Evolutionary conservation across 352 stramenopile genomes (phyloP).

Genomic region (Globisporangium emineosum): DNA sequence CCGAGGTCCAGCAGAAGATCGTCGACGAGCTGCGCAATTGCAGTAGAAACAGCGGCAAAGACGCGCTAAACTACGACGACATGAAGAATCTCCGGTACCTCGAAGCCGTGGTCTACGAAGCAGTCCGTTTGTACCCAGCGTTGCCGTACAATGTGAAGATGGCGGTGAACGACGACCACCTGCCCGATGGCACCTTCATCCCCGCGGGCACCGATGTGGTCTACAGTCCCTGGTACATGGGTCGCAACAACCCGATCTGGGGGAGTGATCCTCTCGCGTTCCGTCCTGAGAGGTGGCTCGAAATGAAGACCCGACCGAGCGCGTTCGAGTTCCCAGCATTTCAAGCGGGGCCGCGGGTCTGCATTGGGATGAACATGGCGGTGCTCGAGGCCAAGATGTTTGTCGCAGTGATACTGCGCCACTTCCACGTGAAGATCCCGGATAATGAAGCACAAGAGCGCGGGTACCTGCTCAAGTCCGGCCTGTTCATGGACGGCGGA

Average conservation of each 20-base stretch:
- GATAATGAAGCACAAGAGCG: conserved; percentile 37
- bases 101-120: conserved; percentile 65
- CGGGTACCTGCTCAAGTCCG: conserved; percentile 50
- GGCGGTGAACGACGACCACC: conserved; percentile 8
- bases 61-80: conserved; percentile 42
- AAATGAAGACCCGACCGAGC: conserved; percentile 49
- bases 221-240: conserved; percentile 81
- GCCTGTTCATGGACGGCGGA: conserved; percentile 48
- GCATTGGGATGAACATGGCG: conserved; percentile 72
- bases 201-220: conserved; percentile 55
- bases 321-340: conserved; percentile 76
- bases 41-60: conserved; percentile 24
- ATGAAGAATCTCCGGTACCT: conserved; percentile 67
- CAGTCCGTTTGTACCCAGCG: conserved; percentile 70
- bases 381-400: conserved; percentile 67
- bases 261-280: conserved; percentile 46
- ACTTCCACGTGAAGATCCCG: conserved; percentile 44
- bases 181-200: conserved; percentile 24
- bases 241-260: conserved; percentile 51
- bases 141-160: conserved; percentile 71
- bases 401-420: conserved; percentile 39
- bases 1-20: conserved; percentile 52
- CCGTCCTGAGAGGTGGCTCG: conserved; percentile 66
- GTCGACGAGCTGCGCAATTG: conserved; percentile 36
- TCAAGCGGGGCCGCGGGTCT: conserved; percentile 60